Evolutionary conservation across 495 filamentous ascomycete genomes (phyloP), one percentile per base, ranked within the genome.

Genomic region (Stereocaulon alpinum): DNA sequence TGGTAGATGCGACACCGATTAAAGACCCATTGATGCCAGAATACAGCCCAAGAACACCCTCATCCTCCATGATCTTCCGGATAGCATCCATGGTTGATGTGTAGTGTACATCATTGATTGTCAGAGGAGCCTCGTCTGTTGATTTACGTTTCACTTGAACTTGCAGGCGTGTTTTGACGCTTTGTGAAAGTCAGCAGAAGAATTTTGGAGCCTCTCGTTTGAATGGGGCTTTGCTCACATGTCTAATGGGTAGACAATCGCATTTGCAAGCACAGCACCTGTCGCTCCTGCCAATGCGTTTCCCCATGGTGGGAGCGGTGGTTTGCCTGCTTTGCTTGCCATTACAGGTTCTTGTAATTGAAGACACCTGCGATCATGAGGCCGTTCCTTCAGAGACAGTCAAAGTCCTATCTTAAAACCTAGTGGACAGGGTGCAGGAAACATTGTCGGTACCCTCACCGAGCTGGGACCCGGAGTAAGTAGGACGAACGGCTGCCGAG

Each of bases 101-200:
- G 73, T 97, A 97, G 74, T 94, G 90, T 29, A 75, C 74, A 60
- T 81, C 76, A 43, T 68, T 74, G 60, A 61, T 71, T 64, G 54
- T 64, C 65, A 60, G 65, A 37, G 71, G 63, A 55, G 65, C 62
- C 43, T 68, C 64, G 52, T 64, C 62, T 64, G 66, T 62, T n/a
- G 64, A n/a, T 56, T 81, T 80, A 53, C 74, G 75, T 69, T 91
- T 96, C 34, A 95, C 86, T 74, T 99, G 93, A 34, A 97, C 94
- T 74, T 99, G 93, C 14, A 99, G 80, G 61, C 91, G 89, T 24
- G 93, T 99, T 75, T 99, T 99, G 59, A 97, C 85, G 61, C 92
- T 97, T 63, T 37, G 50, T 34, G n/a, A 54, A 15, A 7, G 47
- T 62, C 22, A 62, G 55, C 53, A 45, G 2, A 6, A 58, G 47